Conservation (phyloP, 78 protist species). For the slime mould (Dictyostelium discoideum) region DNA sequence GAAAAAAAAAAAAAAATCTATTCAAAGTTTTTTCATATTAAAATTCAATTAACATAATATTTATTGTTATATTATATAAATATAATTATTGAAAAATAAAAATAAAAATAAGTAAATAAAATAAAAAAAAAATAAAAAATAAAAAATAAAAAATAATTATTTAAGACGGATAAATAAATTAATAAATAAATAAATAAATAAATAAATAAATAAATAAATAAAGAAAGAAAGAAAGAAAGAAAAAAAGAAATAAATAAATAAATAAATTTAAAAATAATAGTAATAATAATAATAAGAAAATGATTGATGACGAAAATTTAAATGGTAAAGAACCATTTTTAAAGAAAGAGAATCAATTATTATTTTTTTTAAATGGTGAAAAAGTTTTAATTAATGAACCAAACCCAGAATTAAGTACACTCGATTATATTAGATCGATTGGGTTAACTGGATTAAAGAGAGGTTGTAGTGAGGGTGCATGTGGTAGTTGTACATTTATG, state of each 20-base stretch:
- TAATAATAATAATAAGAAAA: too few species aligned
- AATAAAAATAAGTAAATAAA: too few species aligned
- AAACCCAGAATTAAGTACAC: constrained; percentile 45
- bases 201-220: too few species aligned
- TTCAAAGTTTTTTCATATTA: not conserved
- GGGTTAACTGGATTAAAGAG: constrained; percentile 93
- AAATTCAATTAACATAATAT: not conserved
- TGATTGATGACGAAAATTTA: not conserved
- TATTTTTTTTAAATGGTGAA: constrained; percentile 70
- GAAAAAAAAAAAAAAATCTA: too few species aligned
- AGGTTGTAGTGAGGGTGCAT: constrained; percentile 97
- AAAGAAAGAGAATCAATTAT: constrained; percentile 10
- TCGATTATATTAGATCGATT: constrained; percentile 35
- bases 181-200: too few species aligned
- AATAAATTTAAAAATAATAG: too few species aligned
- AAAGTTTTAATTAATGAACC: constrained; percentile 18
- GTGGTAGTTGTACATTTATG: constrained; percentile 97
- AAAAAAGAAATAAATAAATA: not conserved
- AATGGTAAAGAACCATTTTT: not conserved
- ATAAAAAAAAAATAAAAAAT: too few species aligned
- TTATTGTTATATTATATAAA: too few species aligned
- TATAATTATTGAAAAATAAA: too few species aligned
- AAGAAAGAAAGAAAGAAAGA: not conserved
- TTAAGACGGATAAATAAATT: not conserved
- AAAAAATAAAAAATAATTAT: too few species aligned